Conservation (phyloP, 2,329 filamentous ascomycete species). For the Xenosphaeropsis pyriputrescens region DNA sequence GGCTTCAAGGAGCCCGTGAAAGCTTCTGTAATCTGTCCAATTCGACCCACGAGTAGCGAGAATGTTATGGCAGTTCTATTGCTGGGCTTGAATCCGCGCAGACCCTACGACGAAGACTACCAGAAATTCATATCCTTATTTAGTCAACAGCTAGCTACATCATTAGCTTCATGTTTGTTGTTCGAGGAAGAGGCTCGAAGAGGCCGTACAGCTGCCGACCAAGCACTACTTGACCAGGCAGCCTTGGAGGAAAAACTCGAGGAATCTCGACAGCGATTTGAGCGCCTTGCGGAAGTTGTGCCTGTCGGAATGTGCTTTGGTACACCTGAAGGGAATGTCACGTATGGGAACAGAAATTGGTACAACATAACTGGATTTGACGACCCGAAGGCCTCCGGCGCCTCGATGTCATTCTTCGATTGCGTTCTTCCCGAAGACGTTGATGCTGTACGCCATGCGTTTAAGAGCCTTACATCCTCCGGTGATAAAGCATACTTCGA, state of each 20-base stretch:
- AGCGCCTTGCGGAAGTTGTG: neutral
- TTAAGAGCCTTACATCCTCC: constrained; percentile 28
- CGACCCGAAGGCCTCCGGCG: neutral
- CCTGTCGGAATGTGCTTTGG: constrained; percentile 1
- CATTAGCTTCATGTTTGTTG: constrained; percentile 61
- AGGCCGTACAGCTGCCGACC: neutral
- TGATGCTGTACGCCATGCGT: constrained; percentile 37
- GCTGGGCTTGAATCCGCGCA: constrained; percentile 58
- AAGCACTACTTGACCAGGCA: neutral
- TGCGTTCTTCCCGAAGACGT: constrained; percentile 52
- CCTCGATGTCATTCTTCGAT: constrained; percentile 33
- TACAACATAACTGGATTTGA: neutral
- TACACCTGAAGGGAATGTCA: neutral
- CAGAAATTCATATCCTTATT: constrained; percentile 58
- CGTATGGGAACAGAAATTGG: neutral
- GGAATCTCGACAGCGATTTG: neutral
- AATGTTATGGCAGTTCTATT: constrained; percentile 60
- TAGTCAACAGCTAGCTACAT: constrained; percentile 58
- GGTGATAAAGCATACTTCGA: neutral
- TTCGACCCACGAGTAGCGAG: constrained; percentile 57
- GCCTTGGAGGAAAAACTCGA: neutral
- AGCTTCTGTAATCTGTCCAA: constrained; percentile 59
- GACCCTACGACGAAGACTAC: constrained; percentile 66
- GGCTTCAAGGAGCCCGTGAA: constrained; percentile 54
- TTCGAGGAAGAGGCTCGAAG: constrained; percentile 39